These are phyloP conservation scores for Pseudogymnoascus sp. DNA, from an alignment of 2,329 filamentous ascomycete genomes.

Conservation along the genomic window DNA sequence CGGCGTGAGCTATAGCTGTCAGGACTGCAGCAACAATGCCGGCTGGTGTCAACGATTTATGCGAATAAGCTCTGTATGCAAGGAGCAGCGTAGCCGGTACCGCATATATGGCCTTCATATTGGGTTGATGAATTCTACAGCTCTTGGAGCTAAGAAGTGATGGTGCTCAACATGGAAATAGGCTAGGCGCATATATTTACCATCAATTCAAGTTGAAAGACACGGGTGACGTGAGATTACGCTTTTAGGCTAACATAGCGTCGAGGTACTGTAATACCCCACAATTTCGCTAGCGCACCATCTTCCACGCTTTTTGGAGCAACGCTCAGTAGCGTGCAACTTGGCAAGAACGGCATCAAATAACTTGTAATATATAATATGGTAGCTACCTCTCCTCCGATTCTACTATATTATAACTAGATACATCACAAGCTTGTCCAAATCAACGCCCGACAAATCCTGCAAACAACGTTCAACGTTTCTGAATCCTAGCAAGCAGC, in stretches of 20 bases:
- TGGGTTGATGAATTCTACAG: background rate
- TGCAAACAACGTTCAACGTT: background rate
- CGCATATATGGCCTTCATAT: conserved; percentile 53
- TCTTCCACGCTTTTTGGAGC: background rate
- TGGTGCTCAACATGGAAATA: conserved; percentile 1
- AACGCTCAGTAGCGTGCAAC: background rate
- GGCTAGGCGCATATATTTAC: background rate
- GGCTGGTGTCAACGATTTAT: conserved; percentile 69
- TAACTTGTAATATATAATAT: background rate
- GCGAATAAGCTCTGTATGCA: conserved; percentile 60
- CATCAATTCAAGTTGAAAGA: background rate
- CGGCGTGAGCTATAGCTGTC: conserved; percentile 72
- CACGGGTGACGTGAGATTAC: background rate
- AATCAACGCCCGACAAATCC: background rate
- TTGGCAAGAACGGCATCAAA: background rate
- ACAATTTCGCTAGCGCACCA: background rate
- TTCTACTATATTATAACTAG: background rate
- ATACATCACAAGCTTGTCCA: background rate
- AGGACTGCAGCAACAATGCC: conserved; percentile 66
- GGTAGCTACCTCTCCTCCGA: background rate
- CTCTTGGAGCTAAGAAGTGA: conserved; percentile 7
- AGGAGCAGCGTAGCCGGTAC: conserved; percentile 53
- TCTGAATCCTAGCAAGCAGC: background rate
- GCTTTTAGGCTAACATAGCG: conserved; percentile 2
- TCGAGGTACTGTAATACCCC: background rate